Evolutionary conservation across 1,139 yeast species (phyloP).

Genomic region (Diutina neorugosa): DNA sequence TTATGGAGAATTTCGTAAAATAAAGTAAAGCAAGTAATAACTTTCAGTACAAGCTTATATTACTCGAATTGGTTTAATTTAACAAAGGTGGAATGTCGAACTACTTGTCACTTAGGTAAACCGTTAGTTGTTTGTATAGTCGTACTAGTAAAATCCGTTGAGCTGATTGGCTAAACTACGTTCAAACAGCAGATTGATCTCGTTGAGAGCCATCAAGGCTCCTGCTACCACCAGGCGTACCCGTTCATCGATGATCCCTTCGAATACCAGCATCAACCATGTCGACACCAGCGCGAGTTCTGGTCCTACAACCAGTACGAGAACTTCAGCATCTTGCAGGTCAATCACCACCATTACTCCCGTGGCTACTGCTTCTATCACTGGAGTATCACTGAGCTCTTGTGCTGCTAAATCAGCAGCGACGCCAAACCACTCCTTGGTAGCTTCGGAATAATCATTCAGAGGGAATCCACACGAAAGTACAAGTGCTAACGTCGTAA

Average conservation of each 20-base stretch:
- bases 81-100: no score
- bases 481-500: neutral
- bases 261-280: neutral
- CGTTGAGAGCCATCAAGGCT: neutral
- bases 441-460: neutral
- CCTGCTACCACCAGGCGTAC: neutral
- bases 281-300: neutral
- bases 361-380: neutral
- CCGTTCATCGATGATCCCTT: neutral
- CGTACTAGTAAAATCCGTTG: slow-evolving; percentile 3
- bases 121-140: no score
- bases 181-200: neutral
- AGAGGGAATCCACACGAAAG: neutral
- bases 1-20: no score
- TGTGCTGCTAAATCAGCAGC: neutral
- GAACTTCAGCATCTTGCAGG: neutral
- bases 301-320: neutral
- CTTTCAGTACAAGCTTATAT: no score
- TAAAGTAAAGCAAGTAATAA: no score
- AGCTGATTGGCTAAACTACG: neutral
- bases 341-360: neutral
- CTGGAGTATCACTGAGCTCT: neutral
- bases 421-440: neutral
- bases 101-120: no score
- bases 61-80: no score